These are phyloP conservation scores for Mantamonas sphyraenae DNA, from an alignment of 78 protist genomes.

Conservation along the genomic window DNA sequence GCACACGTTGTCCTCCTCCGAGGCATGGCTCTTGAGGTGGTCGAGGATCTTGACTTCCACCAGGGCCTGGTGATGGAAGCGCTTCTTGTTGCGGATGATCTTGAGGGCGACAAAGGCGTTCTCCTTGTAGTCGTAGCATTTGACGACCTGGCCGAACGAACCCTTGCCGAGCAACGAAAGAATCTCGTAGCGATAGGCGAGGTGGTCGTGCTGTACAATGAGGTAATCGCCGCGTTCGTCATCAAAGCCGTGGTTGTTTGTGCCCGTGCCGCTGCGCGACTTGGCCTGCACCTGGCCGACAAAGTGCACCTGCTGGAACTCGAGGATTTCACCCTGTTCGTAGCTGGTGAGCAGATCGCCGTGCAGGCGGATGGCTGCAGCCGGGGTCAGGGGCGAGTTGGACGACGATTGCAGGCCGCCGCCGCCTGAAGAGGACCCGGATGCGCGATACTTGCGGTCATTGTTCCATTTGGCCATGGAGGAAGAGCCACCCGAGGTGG, in stretches of 20 bases:
- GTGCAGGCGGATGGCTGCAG: not conserved
- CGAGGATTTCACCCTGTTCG: conserved; percentile 53
- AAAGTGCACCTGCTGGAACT: conserved; percentile 32
- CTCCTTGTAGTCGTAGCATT: conserved; percentile 51
- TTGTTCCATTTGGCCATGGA: no score
- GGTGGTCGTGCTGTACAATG: conserved; percentile 68
- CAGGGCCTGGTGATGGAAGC: conserved; percentile 88
- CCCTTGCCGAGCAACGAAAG: conserved; percentile 72
- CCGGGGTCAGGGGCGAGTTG: no score
- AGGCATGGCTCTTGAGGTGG: conserved; percentile 34
- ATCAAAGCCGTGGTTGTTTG: conserved; percentile 51
- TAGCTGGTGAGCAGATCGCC: conserved; percentile 1
- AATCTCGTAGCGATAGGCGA: conserved; percentile 78
- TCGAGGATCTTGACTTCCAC: conserved; percentile 86
- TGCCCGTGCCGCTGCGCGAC: not conserved
- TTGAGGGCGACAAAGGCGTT: conserved; percentile 70
- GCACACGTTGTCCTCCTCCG: conserved; percentile 3
- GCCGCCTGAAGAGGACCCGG: no score
- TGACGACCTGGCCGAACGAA: conserved; percentile 79
- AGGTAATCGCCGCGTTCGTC: conserved; percentile 86
- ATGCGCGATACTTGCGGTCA: no score
- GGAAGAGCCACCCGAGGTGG: no score
- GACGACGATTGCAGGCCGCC: no score
- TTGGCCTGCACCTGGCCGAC: not conserved
- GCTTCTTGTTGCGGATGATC: conserved; percentile 82